These are phyloP conservation scores for Alternaria sp. DNA, from an alignment of 2,329 filamentous ascomycete species.

Conservation along the genomic window DNA sequence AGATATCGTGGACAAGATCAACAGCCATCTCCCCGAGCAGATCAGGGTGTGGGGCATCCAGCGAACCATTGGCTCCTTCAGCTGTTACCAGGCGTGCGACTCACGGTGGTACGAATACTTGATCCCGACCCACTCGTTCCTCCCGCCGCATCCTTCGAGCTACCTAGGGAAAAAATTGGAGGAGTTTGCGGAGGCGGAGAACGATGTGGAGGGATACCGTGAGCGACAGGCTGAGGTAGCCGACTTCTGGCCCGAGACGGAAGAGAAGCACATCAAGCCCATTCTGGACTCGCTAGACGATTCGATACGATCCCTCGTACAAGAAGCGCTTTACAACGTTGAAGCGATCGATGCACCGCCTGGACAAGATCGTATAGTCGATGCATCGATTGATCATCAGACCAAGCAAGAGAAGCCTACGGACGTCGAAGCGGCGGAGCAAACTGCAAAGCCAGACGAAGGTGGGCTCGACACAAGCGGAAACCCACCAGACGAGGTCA, in stretches of 20 bases:
- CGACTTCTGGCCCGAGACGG: constrained; percentile 81
- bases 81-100: constrained; percentile 92
- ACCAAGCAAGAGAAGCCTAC: constrained; percentile 9
- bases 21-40: constrained; percentile 80
- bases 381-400: constrained; percentile 34
- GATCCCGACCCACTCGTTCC: constrained; percentile 88
- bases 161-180: constrained; percentile 83
- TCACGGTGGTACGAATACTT: constrained; percentile 97
- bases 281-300: constrained; percentile 67
- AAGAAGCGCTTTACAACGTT: constrained; percentile 63
- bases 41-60: constrained; percentile 96
- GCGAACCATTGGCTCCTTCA: constrained; percentile 88
- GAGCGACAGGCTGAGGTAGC: constrained; percentile 77
- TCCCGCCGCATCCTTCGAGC: constrained; percentile 89
- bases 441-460: constrained; percentile 12
- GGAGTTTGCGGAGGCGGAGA: constrained; percentile 76
- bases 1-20: constrained; percentile 89
- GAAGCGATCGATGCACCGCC: constrained; percentile 37
- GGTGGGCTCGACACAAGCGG: constrained; percentile 12
- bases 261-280: constrained; percentile 80
- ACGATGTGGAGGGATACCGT: constrained; percentile 71
- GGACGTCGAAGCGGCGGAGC: constrained; percentile 14
- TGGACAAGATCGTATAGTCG: constrained; percentile 42
- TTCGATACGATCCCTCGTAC: constrained; percentile 66
- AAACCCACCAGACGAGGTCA: constrained; percentile 23